These are phyloP conservation scores for Striga asiatica DNA, from an alignment of 257 asterid genomes.

Conservation along the genomic window DNA sequence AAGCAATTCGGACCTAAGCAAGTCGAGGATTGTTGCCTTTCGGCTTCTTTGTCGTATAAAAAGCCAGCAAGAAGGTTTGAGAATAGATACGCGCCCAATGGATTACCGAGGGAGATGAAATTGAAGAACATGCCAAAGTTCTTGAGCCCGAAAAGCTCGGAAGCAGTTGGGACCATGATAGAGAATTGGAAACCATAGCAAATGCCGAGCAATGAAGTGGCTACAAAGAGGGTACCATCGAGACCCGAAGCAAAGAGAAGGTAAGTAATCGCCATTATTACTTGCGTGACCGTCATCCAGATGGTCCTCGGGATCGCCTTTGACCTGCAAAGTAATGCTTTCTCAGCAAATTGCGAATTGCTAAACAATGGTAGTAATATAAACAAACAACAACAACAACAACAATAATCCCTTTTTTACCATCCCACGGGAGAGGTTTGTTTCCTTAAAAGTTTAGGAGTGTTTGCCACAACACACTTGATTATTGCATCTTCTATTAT, in stretches of 20 bases:
- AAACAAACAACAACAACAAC: no score
- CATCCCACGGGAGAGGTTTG: no score
- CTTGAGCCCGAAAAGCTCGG: constrained; percentile 63
- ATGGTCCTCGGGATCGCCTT: constrained; percentile 56
- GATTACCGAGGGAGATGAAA: constrained; percentile 55
- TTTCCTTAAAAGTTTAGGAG: no score
- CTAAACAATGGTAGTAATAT: background rate
- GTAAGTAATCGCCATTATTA: constrained; percentile 41
- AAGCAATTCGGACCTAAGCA: constrained; percentile 65
- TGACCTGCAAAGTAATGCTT: constrained; percentile 46
- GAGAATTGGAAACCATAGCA: constrained; percentile 63
- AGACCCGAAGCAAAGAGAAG: constrained; percentile 50
- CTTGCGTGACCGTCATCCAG: constrained; percentile 52
- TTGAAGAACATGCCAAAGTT: constrained; percentile 55
- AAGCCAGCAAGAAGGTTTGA: constrained; percentile 65
- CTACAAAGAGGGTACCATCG: constrained; percentile 33
- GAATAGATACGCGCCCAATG: constrained; percentile 58
- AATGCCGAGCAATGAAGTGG: constrained; percentile 54
- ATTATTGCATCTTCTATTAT: no score
- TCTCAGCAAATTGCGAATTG: no score
- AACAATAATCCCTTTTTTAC: no score
- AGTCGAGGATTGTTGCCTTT: constrained; percentile 33
- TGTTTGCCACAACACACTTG: no score
- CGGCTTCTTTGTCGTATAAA: constrained; percentile 56
- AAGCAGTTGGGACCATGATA: constrained; percentile 53